Percentiles rank a stretch among this genome's conserved stretches.
phyloP scores from a whole-genome alignment of 177 flowering plant genomes.

The Vitis hybrid region DNA sequence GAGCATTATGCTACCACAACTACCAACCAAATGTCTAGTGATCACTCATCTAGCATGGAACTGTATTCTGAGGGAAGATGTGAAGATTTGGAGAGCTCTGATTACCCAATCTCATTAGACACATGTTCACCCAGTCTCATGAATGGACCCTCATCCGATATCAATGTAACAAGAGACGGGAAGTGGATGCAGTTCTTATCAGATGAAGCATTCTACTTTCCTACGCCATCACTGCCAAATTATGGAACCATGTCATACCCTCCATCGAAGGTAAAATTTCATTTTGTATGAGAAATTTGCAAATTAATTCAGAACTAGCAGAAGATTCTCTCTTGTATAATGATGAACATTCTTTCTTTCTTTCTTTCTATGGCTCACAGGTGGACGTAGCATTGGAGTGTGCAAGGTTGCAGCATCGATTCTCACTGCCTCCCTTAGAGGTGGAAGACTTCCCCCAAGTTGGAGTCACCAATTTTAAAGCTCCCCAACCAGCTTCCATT shows the following conservation, averaged over 20 bases:
- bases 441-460: conserved; percentile 57
- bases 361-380: conserved; percentile 27
- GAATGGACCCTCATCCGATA: conserved; percentile 21
- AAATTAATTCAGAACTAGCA: not conserved
- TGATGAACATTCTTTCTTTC: too few species aligned
- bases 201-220: conserved; percentile 49
- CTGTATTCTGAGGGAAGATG: conserved; percentile 48
- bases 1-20: conserved; percentile 21
- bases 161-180: conserved; percentile 27
- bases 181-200: conserved; percentile 67
- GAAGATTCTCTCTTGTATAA: not conserved
- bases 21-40: conserved; percentile 26
- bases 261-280: conserved; percentile 48
- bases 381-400: conserved; percentile 82
- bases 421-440: conserved; percentile 64
- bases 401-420: conserved; percentile 74
- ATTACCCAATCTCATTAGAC: conserved; percentile 36
- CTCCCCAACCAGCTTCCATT: conserved; percentile 20
- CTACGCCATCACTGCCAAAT: conserved; percentile 40
- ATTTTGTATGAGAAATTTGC: too few species aligned
- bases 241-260: conserved; percentile 30
- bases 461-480: conserved; percentile 20
- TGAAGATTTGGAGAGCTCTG: conserved; percentile 43
- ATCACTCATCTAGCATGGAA: conserved; percentile 52
- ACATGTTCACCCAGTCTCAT: conserved; percentile 27